Evolutionary conservation across 129 eudicot species (phyloP).

Genomic region (Solidago caesia): DNA sequence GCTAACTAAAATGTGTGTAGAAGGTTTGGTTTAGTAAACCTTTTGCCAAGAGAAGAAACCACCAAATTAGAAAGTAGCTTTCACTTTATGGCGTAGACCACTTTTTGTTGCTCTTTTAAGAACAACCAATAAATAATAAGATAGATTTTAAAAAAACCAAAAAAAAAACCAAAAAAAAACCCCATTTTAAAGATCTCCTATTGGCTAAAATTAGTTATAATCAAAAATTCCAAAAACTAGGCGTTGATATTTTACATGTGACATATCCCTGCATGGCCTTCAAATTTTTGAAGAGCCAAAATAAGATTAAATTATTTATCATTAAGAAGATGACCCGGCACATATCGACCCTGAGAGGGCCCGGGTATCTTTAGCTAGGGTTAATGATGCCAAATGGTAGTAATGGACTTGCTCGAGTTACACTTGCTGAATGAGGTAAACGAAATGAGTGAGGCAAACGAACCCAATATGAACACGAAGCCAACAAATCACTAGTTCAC

Average conservation of each 20-base stretch:
- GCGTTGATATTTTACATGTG: not conserved
- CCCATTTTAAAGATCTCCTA: not conserved
- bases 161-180: too few relatives aligned
- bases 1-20: slow-evolving; percentile 5
- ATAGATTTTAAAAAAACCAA: too few relatives aligned
- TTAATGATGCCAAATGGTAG: not conserved
- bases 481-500: not conserved
- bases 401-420: not conserved
- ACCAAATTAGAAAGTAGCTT: not conserved
- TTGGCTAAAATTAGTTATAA: not conserved
- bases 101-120: not conserved
- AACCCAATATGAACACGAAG: not conserved
- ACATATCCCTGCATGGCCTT: not conserved
- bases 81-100: not conserved
- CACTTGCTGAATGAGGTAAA: not conserved
- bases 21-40: slow-evolving; percentile 2
- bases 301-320: not conserved
- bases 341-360: not conserved
- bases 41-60: not conserved
- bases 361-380: not conserved
- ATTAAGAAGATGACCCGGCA: not conserved
- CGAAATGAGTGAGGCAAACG: not conserved
- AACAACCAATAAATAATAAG: not conserved
- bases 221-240: not conserved
- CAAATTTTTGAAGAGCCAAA: slow-evolving; percentile 1